These are phyloP conservation scores for Lentinula lateritia DNA, from an alignment of 768 basidiomycete genomes.

Conservation along the genomic window DNA sequence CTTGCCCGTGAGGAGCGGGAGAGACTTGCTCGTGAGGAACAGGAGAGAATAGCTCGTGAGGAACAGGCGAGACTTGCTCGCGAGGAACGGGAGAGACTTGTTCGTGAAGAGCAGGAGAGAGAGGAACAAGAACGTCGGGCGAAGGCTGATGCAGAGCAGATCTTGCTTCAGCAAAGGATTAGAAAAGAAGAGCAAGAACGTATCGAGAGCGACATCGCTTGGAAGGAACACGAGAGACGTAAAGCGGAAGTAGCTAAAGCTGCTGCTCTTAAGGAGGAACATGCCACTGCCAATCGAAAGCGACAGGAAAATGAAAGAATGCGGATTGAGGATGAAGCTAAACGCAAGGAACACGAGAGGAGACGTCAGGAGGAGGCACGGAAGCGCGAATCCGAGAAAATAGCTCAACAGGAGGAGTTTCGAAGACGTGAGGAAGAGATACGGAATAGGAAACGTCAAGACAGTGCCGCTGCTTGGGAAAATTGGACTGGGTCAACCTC, in stretches of 20 bases:
- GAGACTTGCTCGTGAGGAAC: neutral
- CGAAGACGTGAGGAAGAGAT: conserved; percentile 30
- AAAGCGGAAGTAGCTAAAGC: conserved; percentile 20
- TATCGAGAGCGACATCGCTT: conserved; percentile 17
- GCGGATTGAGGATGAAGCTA: conserved; percentile 2
- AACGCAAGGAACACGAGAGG: conserved; percentile 15
- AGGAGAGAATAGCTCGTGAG: conserved; percentile 3
- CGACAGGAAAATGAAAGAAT: conserved; percentile 6
- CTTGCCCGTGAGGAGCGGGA: neutral
- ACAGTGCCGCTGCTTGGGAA: conserved; percentile 29
- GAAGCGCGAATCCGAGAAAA: conserved; percentile 23
- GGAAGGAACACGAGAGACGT: conserved; percentile 14
- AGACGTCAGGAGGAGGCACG: conserved; percentile 17
- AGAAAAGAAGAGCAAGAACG: conserved; percentile 33
- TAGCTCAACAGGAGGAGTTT: conserved; percentile 13
- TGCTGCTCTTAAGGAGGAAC: conserved; percentile 6
- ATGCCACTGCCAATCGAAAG: conserved; percentile 1
- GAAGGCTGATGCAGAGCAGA: conserved; percentile 18
- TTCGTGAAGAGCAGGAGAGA: neutral
- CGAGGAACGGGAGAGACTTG: conserved; percentile 18
- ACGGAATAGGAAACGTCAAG: conserved; percentile 32
- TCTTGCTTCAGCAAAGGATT: conserved; percentile 19
- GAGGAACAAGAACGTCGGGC: conserved; percentile 17
- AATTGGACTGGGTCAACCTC: conserved; percentile 17
- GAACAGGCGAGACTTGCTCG: neutral